Conservation (phyloP, 306 rosid genomes). For the Inga oerstediana region DNA sequence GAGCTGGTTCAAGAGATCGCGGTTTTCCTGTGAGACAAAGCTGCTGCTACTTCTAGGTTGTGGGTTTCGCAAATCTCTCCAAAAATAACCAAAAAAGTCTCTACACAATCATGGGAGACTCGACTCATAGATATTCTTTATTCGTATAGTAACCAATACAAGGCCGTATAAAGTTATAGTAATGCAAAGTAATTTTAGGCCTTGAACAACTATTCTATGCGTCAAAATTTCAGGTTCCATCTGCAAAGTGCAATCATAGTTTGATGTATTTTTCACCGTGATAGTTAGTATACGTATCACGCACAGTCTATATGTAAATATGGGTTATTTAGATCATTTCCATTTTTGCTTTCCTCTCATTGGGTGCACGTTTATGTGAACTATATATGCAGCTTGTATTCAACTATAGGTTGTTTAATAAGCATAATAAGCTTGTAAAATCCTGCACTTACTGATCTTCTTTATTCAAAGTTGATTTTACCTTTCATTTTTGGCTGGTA, state of each 20-base stretch:
- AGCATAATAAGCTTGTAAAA: background rate
- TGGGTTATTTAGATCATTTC: background rate
- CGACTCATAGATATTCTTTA: background rate
- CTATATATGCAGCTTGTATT: background rate
- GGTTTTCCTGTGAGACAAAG: conserved; percentile 23
- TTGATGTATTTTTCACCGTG: background rate
- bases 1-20: conserved; percentile 29
- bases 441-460: conserved; percentile 16
- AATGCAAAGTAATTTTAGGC: background rate
- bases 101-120: background rate
- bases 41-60: background rate
- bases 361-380: background rate
- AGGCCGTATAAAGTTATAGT: background rate
- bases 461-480: conserved; percentile 7
- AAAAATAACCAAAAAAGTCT: background rate
- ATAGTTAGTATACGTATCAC: background rate
- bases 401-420: background rate
- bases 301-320: background rate
- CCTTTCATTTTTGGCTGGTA: background rate
- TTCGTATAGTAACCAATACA: background rate
- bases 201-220: background rate
- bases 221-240: too few relatives aligned
- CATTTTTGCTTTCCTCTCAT: conserved; percentile 4
- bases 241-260: background rate
- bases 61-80: background rate